phyloP scores from a whole-genome alignment of 148 eudicot species.

The Oxyria digyna region DNA sequence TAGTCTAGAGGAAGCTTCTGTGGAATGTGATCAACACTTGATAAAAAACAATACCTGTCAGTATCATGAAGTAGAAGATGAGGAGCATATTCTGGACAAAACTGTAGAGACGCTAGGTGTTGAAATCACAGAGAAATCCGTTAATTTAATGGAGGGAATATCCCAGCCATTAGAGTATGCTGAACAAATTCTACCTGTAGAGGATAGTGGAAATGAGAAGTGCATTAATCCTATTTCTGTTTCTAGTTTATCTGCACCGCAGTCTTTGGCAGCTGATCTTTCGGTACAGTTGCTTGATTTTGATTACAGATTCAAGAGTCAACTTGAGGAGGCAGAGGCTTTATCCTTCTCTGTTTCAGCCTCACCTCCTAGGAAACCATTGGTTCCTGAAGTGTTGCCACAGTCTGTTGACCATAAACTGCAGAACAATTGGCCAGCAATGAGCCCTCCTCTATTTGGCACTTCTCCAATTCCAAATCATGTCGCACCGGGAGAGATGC shows the following conservation, averaged over 20 bases:
- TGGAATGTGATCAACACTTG: not conserved
- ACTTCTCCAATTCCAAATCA: constrained; percentile 28
- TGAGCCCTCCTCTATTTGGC: constrained; percentile 20
- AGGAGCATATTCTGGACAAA: constrained; percentile 8
- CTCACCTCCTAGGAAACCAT: constrained; percentile 14
- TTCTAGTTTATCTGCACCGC: not conserved
- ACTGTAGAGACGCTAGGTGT: constrained; percentile 5
- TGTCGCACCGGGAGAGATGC: constrained; percentile 42
- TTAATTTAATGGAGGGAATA: not conserved
- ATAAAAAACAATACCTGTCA: not conserved
- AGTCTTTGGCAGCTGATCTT: not conserved
- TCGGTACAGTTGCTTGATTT: not conserved
- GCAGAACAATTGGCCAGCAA: constrained; percentile 4
- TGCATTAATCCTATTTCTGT: not conserved
- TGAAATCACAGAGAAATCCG: not conserved
- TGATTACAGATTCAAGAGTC: not conserved
- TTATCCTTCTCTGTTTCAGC: constrained; percentile 10
- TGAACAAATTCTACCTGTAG: not conserved
- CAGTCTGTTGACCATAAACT: constrained; percentile 10
- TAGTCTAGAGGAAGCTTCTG: not conserved
- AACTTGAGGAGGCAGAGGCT: not conserved
- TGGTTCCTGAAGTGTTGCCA: constrained; percentile 15
- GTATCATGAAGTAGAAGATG: constrained; percentile 10
- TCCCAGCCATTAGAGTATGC: not conserved
- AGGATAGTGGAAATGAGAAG: not conserved